These are phyloP conservation scores for Xylariaceae sp. DNA, from an alignment of 2,329 filamentous ascomycete species.

Conservation along the genomic window DNA sequence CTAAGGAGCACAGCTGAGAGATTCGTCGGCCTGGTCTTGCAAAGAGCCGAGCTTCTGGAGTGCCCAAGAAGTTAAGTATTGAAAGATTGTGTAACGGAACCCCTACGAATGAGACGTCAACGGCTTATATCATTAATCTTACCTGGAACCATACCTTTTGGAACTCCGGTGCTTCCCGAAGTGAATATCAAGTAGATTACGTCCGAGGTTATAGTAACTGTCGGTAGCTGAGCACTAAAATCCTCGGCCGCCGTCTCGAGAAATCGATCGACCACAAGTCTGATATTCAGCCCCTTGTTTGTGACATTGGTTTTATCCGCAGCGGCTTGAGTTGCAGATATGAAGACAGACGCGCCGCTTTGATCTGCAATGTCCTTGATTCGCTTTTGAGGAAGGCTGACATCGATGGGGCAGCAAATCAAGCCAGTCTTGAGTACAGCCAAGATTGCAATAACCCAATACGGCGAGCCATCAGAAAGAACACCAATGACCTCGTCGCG, in stretches of 20 bases:
- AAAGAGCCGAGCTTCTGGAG: constrained; percentile 3
- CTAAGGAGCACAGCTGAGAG: background rate
- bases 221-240: background rate
- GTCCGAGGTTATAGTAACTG: background rate
- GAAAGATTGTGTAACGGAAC: constrained; percentile 4
- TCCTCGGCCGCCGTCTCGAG: background rate
- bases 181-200: constrained; percentile 3
- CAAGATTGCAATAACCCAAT: constrained; percentile 14
- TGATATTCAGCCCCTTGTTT: no score
- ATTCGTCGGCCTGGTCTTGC: background rate
- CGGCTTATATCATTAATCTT: no score
- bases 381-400: background rate
- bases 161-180: constrained; percentile 4
- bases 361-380: background rate
- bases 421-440: constrained; percentile 13
- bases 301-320: background rate
- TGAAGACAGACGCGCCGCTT: constrained; percentile 1
- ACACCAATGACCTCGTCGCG: constrained; percentile 1
- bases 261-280: constrained; percentile 2
- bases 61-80: background rate
- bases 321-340: background rate
- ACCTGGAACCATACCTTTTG: background rate
- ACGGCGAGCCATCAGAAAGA: constrained; percentile 10
- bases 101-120: background rate
- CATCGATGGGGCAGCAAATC: constrained; percentile 14